Percentiles rank a stretch among this genome's conserved stretches.
phyloP scores from a whole-genome alignment of 768 basidiomycete genomes.

The Omphalotus guepiniiformis region DNA sequence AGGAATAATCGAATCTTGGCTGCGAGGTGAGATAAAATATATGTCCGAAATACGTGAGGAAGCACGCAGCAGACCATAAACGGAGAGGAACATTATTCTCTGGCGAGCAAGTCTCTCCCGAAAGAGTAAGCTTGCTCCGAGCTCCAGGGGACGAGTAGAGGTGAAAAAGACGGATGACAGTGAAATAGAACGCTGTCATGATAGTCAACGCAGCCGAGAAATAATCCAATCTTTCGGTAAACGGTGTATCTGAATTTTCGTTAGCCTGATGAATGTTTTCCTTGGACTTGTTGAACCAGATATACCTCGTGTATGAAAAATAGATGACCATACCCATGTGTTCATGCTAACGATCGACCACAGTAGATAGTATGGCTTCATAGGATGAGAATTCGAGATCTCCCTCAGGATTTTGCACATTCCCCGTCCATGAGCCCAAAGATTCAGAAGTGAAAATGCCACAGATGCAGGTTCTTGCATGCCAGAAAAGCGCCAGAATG shows the following conservation, averaged over 20 bases:
- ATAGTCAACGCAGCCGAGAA: slow-evolving; percentile 90
- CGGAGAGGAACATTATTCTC: slow-evolving; percentile 16
- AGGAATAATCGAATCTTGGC: slow-evolving; percentile 86
- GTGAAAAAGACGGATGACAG: slow-evolving; percentile 71
- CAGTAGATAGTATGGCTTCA: slow-evolving; percentile 59
- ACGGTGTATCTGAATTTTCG: slow-evolving; percentile 49
- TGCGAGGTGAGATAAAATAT: slow-evolving; percentile 72
- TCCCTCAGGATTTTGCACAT: slow-evolving; percentile 39
- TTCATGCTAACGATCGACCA: slow-evolving; percentile 77
- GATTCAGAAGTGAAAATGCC: slow-evolving; percentile 82
- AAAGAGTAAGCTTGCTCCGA: slow-evolving; percentile 24
- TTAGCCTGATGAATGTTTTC: too few species aligned
- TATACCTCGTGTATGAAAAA: slow-evolving; percentile 90
- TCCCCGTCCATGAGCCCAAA: slow-evolving; percentile 70
- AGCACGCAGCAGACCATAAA: slow-evolving; percentile 50
- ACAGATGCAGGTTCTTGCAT: slow-evolving; percentile 96
- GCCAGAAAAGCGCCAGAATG: slow-evolving; percentile 83
- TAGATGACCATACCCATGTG: slow-evolving; percentile 87
- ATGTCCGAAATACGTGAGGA: slow-evolving; percentile 60
- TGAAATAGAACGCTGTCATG: slow-evolving; percentile 74
- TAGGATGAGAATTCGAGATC: slow-evolving; percentile 57
- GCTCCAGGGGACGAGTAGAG: slow-evolving; percentile 49
- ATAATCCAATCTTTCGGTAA: slow-evolving; percentile 91
- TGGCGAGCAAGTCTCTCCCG: slow-evolving; percentile 16
- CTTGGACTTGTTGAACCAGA: too few species aligned